Base-by-base conservation (phyloP, 305 asterid species). In the Ilex paraguariensis region DNA sequence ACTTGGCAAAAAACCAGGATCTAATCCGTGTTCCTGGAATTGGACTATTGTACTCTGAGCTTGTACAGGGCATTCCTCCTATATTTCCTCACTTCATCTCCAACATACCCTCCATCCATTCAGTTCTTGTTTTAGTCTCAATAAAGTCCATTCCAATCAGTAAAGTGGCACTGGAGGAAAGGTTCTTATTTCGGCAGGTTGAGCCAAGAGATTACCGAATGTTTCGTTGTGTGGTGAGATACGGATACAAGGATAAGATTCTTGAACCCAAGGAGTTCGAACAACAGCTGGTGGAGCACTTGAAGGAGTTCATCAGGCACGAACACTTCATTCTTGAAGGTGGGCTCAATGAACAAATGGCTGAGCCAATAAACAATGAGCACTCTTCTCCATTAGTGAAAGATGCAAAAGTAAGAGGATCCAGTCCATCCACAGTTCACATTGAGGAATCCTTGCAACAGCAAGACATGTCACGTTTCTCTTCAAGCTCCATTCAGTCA, bases 21-120 rank as follows among this genome's bases (percentile, higher is more conserved):
- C 66, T 87, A 2, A 70, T 55, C 42, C 62, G 90, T 66, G 15
- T 85, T 3, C 95, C 95, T 0, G 97, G 97, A 2, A 77, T 90
- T 1, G 90, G 91, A 7, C 69, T 90, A 13, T 72, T 90, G 0
- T 90, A 90, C 59, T 87, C 97, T 1, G 90, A 85, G 28, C 81
- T 90, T 1, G 97, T 85, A 1, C 92, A 90, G 40, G 95, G 95
- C 4, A 87, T 90, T 54, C 95, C 95, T 0, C 95, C 91, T 1
- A 85, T 90, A 31, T 83, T 84, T 40, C 76, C 90, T 1, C 91
- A 85, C 46, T 88, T 80, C 31, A 70, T 84, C 15, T 58, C 86
- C 11, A 90, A 85, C 21, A 50, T 90, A 1, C 91, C 90, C 2
- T 79, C 95, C 0, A 66, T 90, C 30, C 91, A 90, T 46, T 85